Evolutionary conservation across 129 eudicot genomes (phyloP).

Genomic region (Arctium minus): DNA sequence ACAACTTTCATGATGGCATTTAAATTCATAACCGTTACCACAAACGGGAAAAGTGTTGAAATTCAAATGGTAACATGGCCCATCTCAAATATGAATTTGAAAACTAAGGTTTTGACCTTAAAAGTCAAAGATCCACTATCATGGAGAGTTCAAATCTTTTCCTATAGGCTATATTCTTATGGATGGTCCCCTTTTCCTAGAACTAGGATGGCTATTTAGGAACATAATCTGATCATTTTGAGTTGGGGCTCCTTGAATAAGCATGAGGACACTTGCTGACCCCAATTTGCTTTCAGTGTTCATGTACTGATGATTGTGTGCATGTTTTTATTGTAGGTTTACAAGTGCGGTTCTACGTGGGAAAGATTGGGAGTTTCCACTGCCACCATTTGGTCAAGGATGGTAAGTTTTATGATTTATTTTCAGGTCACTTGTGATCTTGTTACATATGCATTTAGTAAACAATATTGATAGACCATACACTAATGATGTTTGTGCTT

Average conservation of each 20-base stretch:
- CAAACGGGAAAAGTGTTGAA: background rate
- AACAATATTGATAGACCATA: background rate
- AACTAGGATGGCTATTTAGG: background rate
- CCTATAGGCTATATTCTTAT: background rate
- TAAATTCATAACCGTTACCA: background rate
- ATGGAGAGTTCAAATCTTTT: background rate
- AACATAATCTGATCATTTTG: background rate
- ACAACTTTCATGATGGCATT: background rate
- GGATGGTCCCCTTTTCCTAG: background rate
- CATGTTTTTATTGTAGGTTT: conserved; percentile 44
- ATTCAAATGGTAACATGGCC: background rate
- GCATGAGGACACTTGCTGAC: background rate
- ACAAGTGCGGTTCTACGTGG: conserved; percentile 94
- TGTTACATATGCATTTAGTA: background rate
- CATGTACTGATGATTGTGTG: background rate
- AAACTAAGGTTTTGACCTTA: background rate
- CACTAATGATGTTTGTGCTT: background rate
- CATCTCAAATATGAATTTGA: background rate
- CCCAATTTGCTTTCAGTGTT: background rate
- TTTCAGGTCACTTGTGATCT: conserved; percentile 1
- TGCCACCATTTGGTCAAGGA: conserved; percentile 98
- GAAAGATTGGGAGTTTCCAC: conserved; percentile 81
- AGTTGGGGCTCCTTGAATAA: background rate
- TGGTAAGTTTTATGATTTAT: conserved; percentile 55
- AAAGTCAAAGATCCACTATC: background rate